phyloP scores from a whole-genome alignment of 2,329 filamentous ascomycete genomes.

The Colletotrichum incanum region DNA sequence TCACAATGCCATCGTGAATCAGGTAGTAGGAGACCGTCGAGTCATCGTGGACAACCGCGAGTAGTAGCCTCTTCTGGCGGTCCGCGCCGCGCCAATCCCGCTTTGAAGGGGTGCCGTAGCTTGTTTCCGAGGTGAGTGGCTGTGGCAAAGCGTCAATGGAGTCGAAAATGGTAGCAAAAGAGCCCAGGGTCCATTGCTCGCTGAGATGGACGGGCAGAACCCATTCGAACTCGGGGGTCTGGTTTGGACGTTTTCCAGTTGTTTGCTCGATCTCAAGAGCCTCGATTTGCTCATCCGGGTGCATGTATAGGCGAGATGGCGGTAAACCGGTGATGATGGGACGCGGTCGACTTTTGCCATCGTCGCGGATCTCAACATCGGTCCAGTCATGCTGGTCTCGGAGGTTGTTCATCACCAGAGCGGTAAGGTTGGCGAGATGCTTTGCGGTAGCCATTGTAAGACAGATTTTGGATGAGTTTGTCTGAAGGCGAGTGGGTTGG shows the following conservation, averaged over 20 bases:
- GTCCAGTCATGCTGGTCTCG: constrained; percentile 84
- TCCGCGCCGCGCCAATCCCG: constrained; percentile 61
- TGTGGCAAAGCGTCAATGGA: constrained; percentile 62
- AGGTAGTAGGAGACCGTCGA: constrained; percentile 90
- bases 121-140: constrained; percentile 39
- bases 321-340: constrained; percentile 82
- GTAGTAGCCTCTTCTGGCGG: constrained; percentile 77
- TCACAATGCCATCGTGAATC: constrained; percentile 89
- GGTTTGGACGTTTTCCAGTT: constrained; percentile 61
- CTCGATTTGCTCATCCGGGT: constrained; percentile 86
- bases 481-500: background rate
- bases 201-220: constrained; percentile 80
- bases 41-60: constrained; percentile 84
- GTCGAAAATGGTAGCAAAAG: constrained; percentile 81
- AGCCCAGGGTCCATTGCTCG: constrained; percentile 79
- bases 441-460: constrained; percentile 17
- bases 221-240: constrained; percentile 78
- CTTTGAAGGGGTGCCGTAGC: constrained; percentile 47
- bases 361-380: constrained; percentile 67
- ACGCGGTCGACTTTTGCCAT: constrained; percentile 63
- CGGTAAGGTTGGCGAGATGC: constrained; percentile 47
- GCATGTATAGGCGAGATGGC: constrained; percentile 80
- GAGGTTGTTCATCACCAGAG: constrained; percentile 78
- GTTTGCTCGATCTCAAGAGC: constrained; percentile 74
- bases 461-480: background rate